Evolutionary conservation across 2,329 filamentous ascomycete genomes (phyloP).

Genomic region (Trematosphaeria pertusa): DNA sequence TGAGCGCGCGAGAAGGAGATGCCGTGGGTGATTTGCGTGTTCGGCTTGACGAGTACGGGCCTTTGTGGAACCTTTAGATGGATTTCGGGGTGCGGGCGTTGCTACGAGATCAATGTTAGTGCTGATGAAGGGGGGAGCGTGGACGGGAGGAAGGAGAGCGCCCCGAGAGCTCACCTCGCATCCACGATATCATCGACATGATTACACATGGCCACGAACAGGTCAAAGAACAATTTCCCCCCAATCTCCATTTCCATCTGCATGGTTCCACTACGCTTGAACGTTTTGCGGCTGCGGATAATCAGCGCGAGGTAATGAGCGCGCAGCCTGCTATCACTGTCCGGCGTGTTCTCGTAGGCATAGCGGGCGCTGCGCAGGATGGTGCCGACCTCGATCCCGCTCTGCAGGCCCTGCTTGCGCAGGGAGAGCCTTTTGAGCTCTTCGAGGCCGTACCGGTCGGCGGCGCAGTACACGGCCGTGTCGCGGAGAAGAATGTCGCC

Average conservation of each 20-base stretch:
- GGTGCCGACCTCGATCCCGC: slow-evolving; percentile 87
- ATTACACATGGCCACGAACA: slow-evolving; percentile 98
- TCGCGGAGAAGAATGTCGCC: slow-evolving; percentile 84
- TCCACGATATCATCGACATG: slow-evolving; percentile 96
- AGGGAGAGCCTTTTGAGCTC: slow-evolving; percentile 90
- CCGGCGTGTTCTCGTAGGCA: slow-evolving; percentile 93
- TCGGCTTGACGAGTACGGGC: no score
- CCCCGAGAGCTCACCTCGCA: slow-evolving; percentile 61
- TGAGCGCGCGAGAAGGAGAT: slow-evolving; percentile 26
- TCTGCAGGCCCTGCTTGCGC: slow-evolving; percentile 93
- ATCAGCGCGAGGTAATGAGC: slow-evolving; percentile 97
- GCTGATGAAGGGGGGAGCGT: not conserved
- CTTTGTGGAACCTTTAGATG: slow-evolving; percentile 52
- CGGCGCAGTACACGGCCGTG: slow-evolving; percentile 93
- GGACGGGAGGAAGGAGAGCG: slow-evolving; percentile 2
- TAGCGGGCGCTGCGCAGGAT: slow-evolving; percentile 93
- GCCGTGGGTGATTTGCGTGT: slow-evolving; percentile 20
- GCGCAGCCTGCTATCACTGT: slow-evolving; percentile 89
- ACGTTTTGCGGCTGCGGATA: slow-evolving; percentile 95
- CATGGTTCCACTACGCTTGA: slow-evolving; percentile 98
- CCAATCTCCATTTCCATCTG: slow-evolving; percentile 98
- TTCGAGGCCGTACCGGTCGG: slow-evolving; percentile 87
- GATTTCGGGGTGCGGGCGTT: slow-evolving; percentile 61
- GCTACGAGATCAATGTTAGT: slow-evolving; percentile 38
- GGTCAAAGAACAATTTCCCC: slow-evolving; percentile 94